Evolutionary conservation across 2,329 filamentous ascomycete genomes (phyloP), one percentile per base, ranked within the genome.

Genomic region (Aspergillus ochraceus): DNA sequence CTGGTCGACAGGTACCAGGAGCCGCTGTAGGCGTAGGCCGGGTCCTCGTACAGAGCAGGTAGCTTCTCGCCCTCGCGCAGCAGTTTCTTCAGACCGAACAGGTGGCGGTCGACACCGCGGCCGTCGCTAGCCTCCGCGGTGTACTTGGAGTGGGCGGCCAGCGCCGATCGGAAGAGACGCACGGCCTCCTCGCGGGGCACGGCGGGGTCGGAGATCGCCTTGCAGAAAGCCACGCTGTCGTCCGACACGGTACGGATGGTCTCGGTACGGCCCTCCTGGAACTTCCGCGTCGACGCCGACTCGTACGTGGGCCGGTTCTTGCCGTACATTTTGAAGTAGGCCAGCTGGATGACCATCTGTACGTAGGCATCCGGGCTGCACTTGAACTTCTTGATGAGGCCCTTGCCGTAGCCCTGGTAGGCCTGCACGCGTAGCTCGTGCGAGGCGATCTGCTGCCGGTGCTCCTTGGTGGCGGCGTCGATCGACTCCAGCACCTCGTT

Each of bases 251-350:
- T 87, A 55, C 96, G 90, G 79, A 92, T 98, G 5, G 95, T 98
- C 79, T 99, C 95, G 3, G 96, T 99, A 67, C 95, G 91, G 64
- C 95, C 96, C 70, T 91, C 90, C 78, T 98, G 93, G 88, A 97
- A 99, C 72, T 93, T 91, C 58, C 96, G 90, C 3, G 92, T 97
- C 3, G 95, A 89, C 24, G 95, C 95, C 5, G 93, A 97, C 80
- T 99, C 95, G 81, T 99, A 99, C 0, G 96, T 99, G 1, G 95
- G 95, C 4, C 95, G 86, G 84, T 93, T 97, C 84, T 93, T 92
- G 83, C 95, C 95, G 79, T 96, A 97, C 91, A 99, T 97, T 81
- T 98, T 98, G 85, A 89, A 89, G 84, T 99, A 99, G 45, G 95
- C 95, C 55, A 98, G 87, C 79, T 99, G 95, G 76, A 99, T 99